phyloP scores from a whole-genome alignment of 1,139 yeast genomes.

The Lipomyces yarrowii region DNA sequence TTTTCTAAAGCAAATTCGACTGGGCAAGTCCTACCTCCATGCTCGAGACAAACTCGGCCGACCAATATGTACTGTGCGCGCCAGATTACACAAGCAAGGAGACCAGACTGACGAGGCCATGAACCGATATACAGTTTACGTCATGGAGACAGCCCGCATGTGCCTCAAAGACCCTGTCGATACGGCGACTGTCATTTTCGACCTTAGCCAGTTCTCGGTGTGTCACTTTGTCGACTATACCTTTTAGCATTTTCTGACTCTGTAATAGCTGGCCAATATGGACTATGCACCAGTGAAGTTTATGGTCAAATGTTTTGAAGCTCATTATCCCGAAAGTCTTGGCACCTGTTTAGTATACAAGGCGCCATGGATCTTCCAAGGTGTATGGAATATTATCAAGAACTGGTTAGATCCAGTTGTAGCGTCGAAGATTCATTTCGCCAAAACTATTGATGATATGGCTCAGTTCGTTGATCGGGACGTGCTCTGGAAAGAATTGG shows the following conservation, averaged over 20 bases:
- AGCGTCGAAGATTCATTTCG: conserved; percentile 76
- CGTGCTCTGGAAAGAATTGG: conserved; percentile 62
- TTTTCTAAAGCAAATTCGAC: conserved; percentile 44
- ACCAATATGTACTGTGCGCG: conserved; percentile 72
- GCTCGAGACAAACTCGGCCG: conserved; percentile 67
- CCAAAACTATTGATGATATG: conserved; percentile 62
- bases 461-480: conserved; percentile 55
- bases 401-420: conserved; percentile 90
- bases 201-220: conserved; percentile 65
- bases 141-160: conserved; percentile 72
- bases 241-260: background rate
- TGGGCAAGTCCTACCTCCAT: conserved; percentile 64
- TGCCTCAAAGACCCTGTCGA: conserved; percentile 65
- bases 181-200: conserved; percentile 65
- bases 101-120: conserved; percentile 71
- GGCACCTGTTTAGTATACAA: conserved; percentile 77
- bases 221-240: conserved; percentile 39
- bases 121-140: conserved; percentile 63
- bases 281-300: conserved; percentile 82
- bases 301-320: conserved; percentile 76
- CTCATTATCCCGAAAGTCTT: conserved; percentile 84
- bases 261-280: conserved; percentile 55
- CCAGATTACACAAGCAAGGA: conserved; percentile 68
- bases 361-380: conserved; percentile 88
- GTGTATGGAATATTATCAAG: conserved; percentile 82